Evolutionary conservation across 106 monocot species (phyloP).

Genomic region (Dactylorhiza incarnata): DNA sequence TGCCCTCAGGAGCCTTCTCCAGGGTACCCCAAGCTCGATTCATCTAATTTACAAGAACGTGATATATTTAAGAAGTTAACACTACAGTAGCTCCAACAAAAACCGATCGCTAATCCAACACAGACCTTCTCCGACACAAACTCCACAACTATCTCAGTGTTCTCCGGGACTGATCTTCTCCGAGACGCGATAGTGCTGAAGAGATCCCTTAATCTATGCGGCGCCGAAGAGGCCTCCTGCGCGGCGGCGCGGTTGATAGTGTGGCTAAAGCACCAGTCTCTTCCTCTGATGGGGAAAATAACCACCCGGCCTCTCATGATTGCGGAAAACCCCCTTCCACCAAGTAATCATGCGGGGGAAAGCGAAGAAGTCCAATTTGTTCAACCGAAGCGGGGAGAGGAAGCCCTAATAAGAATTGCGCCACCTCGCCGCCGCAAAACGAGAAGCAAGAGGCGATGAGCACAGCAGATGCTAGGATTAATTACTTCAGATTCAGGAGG

Average conservation of each 20-base stretch:
- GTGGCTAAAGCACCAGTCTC: conserved; percentile 71
- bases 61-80: conserved; percentile 1
- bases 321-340: not conserved
- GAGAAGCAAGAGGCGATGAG: not conserved
- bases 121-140: conserved; percentile 70
- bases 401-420: not conserved
- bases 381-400: not conserved
- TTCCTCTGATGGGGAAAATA: conserved; percentile 79
- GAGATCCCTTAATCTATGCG: conserved; percentile 43
- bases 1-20: conserved; percentile 68
- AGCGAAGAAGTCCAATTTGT: not conserved
- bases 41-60: conserved; percentile 50
- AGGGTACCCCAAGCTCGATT: conserved; percentile 59
- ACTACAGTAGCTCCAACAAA: not conserved
- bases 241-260: conserved; percentile 22
- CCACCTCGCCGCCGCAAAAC: not conserved
- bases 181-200: conserved; percentile 36
- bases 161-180: conserved; percentile 25
- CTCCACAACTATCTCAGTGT: conserved; percentile 57
- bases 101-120: not conserved
- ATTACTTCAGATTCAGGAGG: too few species aligned
- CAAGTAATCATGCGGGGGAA: not conserved
- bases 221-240: conserved; percentile 17
- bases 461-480: too few species aligned
- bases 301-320: conserved; percentile 68